These are phyloP conservation scores for Tritrichomonas foetus DNA, from an alignment of 208 protist genomes.

Conservation along the genomic window DNA sequence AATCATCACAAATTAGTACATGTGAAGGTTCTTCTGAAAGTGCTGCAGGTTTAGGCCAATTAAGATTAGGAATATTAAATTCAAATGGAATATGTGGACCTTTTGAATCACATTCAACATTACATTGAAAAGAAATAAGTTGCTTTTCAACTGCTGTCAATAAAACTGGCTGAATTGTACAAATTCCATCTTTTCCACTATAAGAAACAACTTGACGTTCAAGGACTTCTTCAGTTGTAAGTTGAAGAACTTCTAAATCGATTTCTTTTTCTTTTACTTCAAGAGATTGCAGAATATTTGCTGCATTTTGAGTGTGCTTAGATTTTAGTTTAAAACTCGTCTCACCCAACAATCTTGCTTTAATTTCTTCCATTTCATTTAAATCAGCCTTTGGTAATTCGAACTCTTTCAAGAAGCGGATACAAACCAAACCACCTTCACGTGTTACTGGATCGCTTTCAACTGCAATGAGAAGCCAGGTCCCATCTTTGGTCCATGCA, in stretches of 20 bases:
- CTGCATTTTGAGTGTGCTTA: neutral
- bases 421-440: neutral
- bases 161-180: neutral
- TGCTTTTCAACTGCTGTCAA: slow-evolving; percentile 34
- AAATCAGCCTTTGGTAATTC: neutral
- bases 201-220: neutral
- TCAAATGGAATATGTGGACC: neutral
- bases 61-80: neutral
- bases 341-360: neutral
- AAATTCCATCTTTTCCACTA: neutral
- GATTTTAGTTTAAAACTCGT: neutral
- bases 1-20: neutral
- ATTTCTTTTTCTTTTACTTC: slow-evolving; percentile 29
- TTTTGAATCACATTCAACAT: neutral
- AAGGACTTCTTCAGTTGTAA: neutral
- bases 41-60: slow-evolving; percentile 10
- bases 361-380: neutral
- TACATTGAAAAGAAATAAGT: neutral
- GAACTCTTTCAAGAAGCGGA: neutral
- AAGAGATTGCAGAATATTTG: neutral
- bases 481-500: neutral
- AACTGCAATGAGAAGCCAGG: neutral
- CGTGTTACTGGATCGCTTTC: neutral
- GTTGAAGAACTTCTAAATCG: neutral
- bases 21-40: neutral